Evolutionary conservation across 2,329 filamentous ascomycete species (phyloP).

Genomic region (Escovopsis sp.): DNA sequence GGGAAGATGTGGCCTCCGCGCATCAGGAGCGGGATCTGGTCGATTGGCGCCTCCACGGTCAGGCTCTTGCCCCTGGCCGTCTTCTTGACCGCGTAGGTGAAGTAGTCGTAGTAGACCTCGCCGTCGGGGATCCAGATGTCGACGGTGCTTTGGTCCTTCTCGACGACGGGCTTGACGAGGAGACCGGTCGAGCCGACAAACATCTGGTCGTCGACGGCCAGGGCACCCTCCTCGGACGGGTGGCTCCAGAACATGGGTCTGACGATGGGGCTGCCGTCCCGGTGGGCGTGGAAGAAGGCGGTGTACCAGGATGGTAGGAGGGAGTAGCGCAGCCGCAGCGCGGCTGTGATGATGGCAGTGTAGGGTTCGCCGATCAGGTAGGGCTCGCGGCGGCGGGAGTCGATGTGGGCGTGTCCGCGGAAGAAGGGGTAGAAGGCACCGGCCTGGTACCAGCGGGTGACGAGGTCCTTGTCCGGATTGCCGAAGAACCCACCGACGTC

Average conservation of each 20-base stretch:
- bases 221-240: slow-evolving; percentile 73
- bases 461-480: slow-evolving; percentile 82
- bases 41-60: slow-evolving; percentile 61
- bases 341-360: slow-evolving; percentile 71
- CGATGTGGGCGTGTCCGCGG: slow-evolving; percentile 92
- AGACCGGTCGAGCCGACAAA: slow-evolving; percentile 81
- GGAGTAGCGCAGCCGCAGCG: slow-evolving; percentile 75
- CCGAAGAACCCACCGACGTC: slow-evolving; percentile 98
- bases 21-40: slow-evolving; percentile 82
- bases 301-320: slow-evolving; percentile 93
- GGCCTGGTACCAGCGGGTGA: slow-evolving; percentile 91
- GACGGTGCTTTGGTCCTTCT: slow-evolving; percentile 55
- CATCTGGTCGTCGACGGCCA: slow-evolving; percentile 81
- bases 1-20: slow-evolving; percentile 85
- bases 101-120: slow-evolving; percentile 91
- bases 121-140: slow-evolving; percentile 81
- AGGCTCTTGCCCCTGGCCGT: slow-evolving; percentile 56
- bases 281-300: slow-evolving; percentile 79
- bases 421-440: slow-evolving; percentile 98
- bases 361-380: slow-evolving; percentile 80
- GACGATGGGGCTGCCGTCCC: slow-evolving; percentile 73
- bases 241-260: slow-evolving; percentile 89
- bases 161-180: slow-evolving; percentile 80
- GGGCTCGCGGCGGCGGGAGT: slow-evolving; percentile 84
- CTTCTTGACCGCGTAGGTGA: slow-evolving; percentile 62